Base-by-base conservation (phyloP, 495 filamentous ascomycete genomes). In the Articulospora tetracladia region DNA sequence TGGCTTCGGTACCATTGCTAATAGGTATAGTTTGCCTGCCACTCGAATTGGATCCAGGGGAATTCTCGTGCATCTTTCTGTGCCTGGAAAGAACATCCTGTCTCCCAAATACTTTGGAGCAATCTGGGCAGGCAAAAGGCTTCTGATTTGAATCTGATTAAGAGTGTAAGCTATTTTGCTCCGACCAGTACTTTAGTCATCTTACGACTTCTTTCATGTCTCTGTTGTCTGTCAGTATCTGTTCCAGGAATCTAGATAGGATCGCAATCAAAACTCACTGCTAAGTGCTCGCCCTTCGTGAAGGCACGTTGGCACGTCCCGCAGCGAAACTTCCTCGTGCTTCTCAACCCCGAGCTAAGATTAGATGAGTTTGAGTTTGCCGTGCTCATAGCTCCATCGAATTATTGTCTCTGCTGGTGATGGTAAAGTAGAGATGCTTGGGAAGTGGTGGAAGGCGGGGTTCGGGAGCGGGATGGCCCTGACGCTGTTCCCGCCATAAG, bases 41-140 rank as follows among this genome's bases (percentile, higher is more conserved):
- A n/a, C n/a, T n/a, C n/a, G n/a, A n/a, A n/a, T n/a, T n/a, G n/a
- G n/a, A n/a, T n/a, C n/a, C n/a, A n/a, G n/a, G n/a, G n/a, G n/a
- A n/a, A n/a, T n/a, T n/a, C n/a, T n/a, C n/a, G n/a, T n/a, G n/a
- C n/a, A n/a, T n/a, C n/a, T n/a, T n/a, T 26, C 22, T 13, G 22
- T 59, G 57, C 27, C 57, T 52, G 15, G 57, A 0, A 11, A 59
- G 32, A 27, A 59, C 57, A 27, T 59, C 57, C 30, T 59, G 26
- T 44, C 57, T 3, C 1, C 57, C 57, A 22, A 59, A 59, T 19
- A 3, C 19, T 52, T 59, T 59, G 1, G 26, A 23, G 48, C 47
- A 54, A 0, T 20, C 30, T 52, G 32, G 13, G 39, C 55, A 63
- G 1, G 39, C n/a, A 32, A 39, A 63, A 17, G 50, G 54, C 20